phyloP scores from a whole-genome alignment of 73 alveolate species.

The Uronychia setigera region DNA sequence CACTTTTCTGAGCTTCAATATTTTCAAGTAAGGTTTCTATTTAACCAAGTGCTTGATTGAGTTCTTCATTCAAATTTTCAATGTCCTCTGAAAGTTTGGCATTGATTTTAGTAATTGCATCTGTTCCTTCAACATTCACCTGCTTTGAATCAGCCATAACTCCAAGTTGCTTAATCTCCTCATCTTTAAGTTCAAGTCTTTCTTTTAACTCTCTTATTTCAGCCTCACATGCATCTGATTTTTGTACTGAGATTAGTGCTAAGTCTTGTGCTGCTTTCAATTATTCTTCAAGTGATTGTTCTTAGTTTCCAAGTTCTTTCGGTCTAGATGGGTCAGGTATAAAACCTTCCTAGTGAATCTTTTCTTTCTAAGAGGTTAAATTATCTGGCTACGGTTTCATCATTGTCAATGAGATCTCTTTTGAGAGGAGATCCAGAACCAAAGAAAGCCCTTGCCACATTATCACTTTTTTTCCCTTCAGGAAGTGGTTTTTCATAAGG shows the following conservation, averaged over 20 bases:
- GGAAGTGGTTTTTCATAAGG: conserved; percentile 79
- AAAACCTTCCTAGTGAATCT: conserved; percentile 14
- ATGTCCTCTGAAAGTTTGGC: not conserved
- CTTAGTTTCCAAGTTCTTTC: no score
- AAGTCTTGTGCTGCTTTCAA: conserved; percentile 15
- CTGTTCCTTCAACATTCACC: not conserved
- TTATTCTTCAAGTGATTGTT: not conserved
- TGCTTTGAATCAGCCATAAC: not conserved
- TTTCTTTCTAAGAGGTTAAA: no score
- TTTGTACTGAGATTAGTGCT: not conserved
- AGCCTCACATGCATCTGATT: conserved; percentile 19
- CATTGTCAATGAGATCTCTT: no score
- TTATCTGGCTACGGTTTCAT: no score
- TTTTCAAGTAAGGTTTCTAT: not conserved
- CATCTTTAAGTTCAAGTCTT: conserved; percentile 12
- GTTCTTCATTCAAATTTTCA: conserved; percentile 4
- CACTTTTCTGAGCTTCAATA: not conserved
- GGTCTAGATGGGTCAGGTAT: no score
- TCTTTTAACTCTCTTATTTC: conserved; percentile 42
- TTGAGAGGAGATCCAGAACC: no score
- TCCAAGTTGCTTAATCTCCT: not conserved
- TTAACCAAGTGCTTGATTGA: not conserved
- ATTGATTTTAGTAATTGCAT: not conserved
- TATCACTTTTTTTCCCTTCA: conserved; percentile 45
- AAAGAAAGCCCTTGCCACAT: conserved; percentile 19